Base-by-base conservation (phyloP, 163 green algal genomes). In the Chlamydomonas reinhardtii region DNA sequence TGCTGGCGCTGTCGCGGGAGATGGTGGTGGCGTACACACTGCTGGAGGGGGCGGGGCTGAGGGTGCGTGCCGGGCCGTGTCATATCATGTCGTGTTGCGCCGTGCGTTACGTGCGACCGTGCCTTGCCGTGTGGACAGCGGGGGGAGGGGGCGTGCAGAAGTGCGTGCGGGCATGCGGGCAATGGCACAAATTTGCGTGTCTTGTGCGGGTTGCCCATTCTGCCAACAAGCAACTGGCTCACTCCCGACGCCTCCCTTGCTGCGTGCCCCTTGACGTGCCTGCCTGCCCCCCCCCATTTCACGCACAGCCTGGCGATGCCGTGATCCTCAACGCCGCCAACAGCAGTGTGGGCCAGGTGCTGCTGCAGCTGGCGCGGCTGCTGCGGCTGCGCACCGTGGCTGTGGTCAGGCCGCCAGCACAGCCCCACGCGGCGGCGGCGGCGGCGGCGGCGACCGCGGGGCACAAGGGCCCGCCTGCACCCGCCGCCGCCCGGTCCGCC, bases 311-410 rank as follows among this genome's bases (percentile, higher is more conserved):
- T 1, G 96, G 96, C n/a, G 95, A 98, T 82, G 94, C 90, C 22
- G 89, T 98, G 20, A 93, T 97, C 61, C 91, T 98, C 25, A 98
- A 98, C 91, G 96, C 90, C 43, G 95, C 95, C 82, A 98, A 92
- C 86, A 92, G 84, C 77, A 96, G 92, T 16, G 92, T 98, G 56
- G 95, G 95, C 11, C 94, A 96, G 87, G 70, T 91, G 32, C 64
- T 97, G 76, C 91, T 97, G 78, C 95, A 97, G 92, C 91, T 98
- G 48, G 94, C 90, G 84, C 37, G 65, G 25, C 83, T 98, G 69
- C 91, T 99, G 74, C 89, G 92, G 34, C 92, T 98, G 73, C 89
- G 95, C 19, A 89, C 83, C 11, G 90, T 96, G 29, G 94, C 94
- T 4, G 90, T 97, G 15, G 77, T 75, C 0, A 66, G 82, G 27